phyloP scores from a whole-genome alignment of 148 eudicot genomes.

The Heliosperma pusillum region DNA sequence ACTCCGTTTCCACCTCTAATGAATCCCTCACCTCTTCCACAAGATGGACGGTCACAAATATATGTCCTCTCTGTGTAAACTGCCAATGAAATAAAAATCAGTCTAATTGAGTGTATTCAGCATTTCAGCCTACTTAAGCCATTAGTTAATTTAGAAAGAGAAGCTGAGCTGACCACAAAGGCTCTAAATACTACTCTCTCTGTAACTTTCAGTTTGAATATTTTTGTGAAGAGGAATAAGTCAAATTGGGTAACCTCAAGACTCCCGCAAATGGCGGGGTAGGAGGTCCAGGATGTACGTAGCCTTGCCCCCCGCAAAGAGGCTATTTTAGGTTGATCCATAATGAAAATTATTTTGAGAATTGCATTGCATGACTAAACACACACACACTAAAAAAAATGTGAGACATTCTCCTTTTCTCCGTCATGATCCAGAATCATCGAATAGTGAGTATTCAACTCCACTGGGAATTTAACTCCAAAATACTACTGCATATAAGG shows the following conservation, averaged over 20 bases:
- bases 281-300: no score
- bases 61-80: conserved; percentile 94
- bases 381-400: not conserved
- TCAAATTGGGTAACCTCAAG: no score
- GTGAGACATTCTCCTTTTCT: no score
- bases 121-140: not conserved
- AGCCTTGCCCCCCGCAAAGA: no score
- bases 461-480: conserved; percentile 4
- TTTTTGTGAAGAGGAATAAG: no score
- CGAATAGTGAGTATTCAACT: no score
- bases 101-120: not conserved
- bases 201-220: no score
- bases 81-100: conserved; percentile 33
- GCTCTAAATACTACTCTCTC: no score
- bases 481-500: not conserved
- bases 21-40: conserved; percentile 72
- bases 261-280: no score
- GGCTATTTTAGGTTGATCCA: not conserved
- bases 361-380: not conserved
- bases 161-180: not conserved
- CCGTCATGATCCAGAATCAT: no score
- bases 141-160: not conserved
- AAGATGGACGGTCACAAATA: conserved; percentile 80
- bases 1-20: conserved; percentile 46
- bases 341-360: not conserved